phyloP scores from a whole-genome alignment of 2,329 filamentous ascomycete genomes.

The Plectosphaerella cucumerina region DNA sequence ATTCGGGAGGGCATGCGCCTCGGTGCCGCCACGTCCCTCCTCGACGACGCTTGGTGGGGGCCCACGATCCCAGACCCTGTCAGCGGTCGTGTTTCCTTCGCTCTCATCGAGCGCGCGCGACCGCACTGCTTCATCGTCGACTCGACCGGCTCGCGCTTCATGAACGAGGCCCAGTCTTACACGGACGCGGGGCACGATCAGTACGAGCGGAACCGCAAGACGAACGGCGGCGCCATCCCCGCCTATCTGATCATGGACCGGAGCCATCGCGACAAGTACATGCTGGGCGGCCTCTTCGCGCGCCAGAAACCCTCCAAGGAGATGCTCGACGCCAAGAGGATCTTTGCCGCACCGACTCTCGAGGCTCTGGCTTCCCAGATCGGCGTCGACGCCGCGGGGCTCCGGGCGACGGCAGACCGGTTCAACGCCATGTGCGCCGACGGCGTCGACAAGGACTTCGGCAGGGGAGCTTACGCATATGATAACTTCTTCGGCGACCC shows the following conservation, averaged over 20 bases:
- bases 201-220: constrained; percentile 13
- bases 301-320: constrained; percentile 1
- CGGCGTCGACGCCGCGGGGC: constrained; percentile 13
- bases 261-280: constrained; percentile 24
- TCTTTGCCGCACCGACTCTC: constrained; percentile 18
- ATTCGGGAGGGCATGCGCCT: constrained; percentile 10
- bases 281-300: constrained; percentile 9
- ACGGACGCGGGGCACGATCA: constrained; percentile 18
- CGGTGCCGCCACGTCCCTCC: constrained; percentile 22
- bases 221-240: constrained; percentile 17
- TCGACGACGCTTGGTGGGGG: constrained; percentile 30
- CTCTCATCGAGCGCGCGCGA: constrained; percentile 21
- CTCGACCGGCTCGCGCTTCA: constrained; percentile 23
- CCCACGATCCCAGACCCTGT: constrained; percentile 22
- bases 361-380: constrained; percentile 19
- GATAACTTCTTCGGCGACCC: constrained; percentile 26
- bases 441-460: constrained; percentile 26
- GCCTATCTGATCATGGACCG: constrained; percentile 26
- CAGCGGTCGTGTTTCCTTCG: constrained; percentile 6
- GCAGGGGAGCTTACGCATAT: constrained; percentile 22
- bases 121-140: constrained; percentile 31
- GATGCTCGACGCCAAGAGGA: not conserved
- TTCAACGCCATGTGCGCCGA: constrained; percentile 22
- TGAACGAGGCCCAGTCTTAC: constrained; percentile 28
- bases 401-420: constrained; percentile 18